Evolutionary conservation across 768 basidiomycete species (phyloP), one percentile per base, ranked within the genome.

Genomic region (Termitomyces sp.): DNA sequence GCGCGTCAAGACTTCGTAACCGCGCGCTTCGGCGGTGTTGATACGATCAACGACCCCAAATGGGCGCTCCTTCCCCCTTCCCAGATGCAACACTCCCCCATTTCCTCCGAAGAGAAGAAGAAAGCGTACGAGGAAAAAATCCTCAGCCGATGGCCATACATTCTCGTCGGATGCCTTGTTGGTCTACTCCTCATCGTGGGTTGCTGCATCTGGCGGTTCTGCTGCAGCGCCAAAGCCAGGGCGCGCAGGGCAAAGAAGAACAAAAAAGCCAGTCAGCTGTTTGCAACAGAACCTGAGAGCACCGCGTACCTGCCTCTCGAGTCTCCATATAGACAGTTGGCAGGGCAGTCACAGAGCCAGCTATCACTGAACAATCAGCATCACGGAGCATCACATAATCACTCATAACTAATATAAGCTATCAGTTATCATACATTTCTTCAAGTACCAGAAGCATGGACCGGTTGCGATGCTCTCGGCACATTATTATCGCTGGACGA

Each of bases 121-220:
- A 79, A 85, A 53, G 74, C 75, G 58, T 81, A 83, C 62, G 80
- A 84, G 65, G 86, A 84, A 68, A 73, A 77, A 74, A 74, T 85
- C 39, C 77, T 85, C 64, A 87, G 84, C 65, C 85, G 77, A 58
- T 90, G 86, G 89, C 87, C 85, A 3, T 88, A 86, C 66, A 88
- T 88, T 66, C 77, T 87, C 45, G 60, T 75, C 9, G 88, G 86
- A 37, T 82, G 82, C 60, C 72, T 90, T 28, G 69, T 77, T 2
- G 70, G 84, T 58, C 68, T 84, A 26, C 54, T 78, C 33, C 62
- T 83, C 45, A 61, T 80, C 31, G 56, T 78, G 33, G 81, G 79
- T 10, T 73, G 77, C 54, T 79, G 79, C 59, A 62, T 87, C 24
- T 87, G 84, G 82, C 76, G 75, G 55, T 87, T 84, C 68, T 88